Evolutionary conservation across 768 basidiomycete species (phyloP).

Genomic region (Lactarius hatsudake): DNA sequence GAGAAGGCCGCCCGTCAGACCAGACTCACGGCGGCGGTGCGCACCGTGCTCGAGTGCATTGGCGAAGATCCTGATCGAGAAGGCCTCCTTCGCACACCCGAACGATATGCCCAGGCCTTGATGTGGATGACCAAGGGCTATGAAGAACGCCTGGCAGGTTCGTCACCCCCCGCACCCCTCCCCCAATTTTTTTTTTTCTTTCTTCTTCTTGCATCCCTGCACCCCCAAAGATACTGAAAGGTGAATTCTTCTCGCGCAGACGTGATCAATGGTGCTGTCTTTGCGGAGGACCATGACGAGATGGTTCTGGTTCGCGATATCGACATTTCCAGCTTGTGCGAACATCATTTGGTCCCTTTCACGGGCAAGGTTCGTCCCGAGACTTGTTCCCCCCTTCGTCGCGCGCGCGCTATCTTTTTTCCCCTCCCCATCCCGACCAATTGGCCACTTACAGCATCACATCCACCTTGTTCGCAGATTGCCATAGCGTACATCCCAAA

Average conservation of each 20-base stretch:
- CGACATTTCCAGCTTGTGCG: constrained; percentile 94
- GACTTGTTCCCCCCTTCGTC: not conserved
- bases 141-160: constrained; percentile 90
- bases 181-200: constrained; percentile 22
- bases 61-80: constrained; percentile 98
- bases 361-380: constrained; percentile 78
- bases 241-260: constrained; percentile 46
- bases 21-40: constrained; percentile 78
- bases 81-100: constrained; percentile 87
- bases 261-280: constrained; percentile 97
- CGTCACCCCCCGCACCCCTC: not conserved
- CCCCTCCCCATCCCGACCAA: constrained; percentile 15
- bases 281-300: constrained; percentile 98
- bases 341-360: constrained; percentile 98
- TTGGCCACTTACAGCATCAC: constrained; percentile 21
- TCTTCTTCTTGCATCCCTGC: not conserved
- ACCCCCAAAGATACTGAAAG: constrained; percentile 10
- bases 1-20: constrained; percentile 71
- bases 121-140: constrained; percentile 99
- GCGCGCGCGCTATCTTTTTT: constrained; percentile 5
- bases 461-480: constrained; percentile 51
- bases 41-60: constrained; percentile 93
- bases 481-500: constrained; percentile 63
- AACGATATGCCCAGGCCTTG: constrained; percentile 93
- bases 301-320: constrained; percentile 99